Percentiles rank a stretch among this genome's conserved stretches.
Evolutionary conservation across 1,284 basidiomycete species (phyloP).

Genomic region (Erythrobasidium hasegawianum): DNA sequence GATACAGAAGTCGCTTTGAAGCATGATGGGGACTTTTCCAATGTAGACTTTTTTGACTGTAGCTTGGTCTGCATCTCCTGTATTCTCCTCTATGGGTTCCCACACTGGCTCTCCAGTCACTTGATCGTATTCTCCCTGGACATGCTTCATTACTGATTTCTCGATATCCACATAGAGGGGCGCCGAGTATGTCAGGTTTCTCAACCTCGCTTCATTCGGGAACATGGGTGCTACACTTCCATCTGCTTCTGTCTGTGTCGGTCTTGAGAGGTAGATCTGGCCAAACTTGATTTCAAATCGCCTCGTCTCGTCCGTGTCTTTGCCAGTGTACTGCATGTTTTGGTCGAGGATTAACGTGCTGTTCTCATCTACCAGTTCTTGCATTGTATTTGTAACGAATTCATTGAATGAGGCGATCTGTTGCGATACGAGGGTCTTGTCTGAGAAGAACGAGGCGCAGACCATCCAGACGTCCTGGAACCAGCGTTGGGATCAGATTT

Average conservation of each 20-base stretch:
- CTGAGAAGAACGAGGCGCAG: slow-evolving; percentile 33
- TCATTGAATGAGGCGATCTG: slow-evolving; percentile 99
- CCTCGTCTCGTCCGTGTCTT: slow-evolving; percentile 67
- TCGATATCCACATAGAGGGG: slow-evolving; percentile 95
- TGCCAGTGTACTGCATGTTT: slow-evolving; percentile 88
- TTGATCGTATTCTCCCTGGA: slow-evolving; percentile 64
- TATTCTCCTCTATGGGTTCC: slow-evolving; percentile 58
- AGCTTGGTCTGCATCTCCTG: slow-evolving; percentile 63
- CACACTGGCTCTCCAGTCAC: slow-evolving; percentile 73
- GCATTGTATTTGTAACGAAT: slow-evolving; percentile 99
- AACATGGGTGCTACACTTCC: slow-evolving; percentile 89
- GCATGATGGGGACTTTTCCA: slow-evolving; percentile 97
- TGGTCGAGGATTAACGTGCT: slow-evolving; percentile 91
- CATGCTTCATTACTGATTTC: slow-evolving; percentile 70
- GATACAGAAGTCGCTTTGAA: slow-evolving; percentile 92
- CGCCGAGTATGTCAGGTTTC: slow-evolving; percentile 93
- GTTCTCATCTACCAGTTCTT: slow-evolving; percentile 96
- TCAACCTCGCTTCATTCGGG: slow-evolving; percentile 92
- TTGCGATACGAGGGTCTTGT: slow-evolving; percentile 92
- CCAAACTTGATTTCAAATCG: slow-evolving; percentile 97
- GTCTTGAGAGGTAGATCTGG: slow-evolving; percentile 93
- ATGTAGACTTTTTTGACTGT: slow-evolving; percentile 87
- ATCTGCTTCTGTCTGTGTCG: slow-evolving; percentile 92
- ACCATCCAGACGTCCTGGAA: slow-evolving; percentile 31
- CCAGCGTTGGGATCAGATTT: background rate